phyloP scores from a whole-genome alignment of 345 rosid genomes.

The Kernera saxatilis region DNA sequence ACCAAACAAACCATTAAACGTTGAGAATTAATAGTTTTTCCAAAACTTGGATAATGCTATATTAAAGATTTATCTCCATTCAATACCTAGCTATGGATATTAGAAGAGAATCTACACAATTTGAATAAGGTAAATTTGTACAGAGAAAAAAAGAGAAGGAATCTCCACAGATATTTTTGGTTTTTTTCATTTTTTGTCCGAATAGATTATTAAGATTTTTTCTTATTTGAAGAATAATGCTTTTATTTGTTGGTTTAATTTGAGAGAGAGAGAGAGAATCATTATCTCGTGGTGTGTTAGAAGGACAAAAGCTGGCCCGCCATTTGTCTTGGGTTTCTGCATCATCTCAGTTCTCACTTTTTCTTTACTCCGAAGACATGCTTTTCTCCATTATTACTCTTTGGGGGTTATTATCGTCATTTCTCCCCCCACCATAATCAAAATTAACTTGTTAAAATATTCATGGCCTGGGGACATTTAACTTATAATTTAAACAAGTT shows the following conservation, averaged over 20 bases:
- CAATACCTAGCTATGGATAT: neutral
- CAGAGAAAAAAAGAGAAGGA: neutral
- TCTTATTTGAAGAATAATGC: neutral
- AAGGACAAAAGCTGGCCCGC: constrained; percentile 37
- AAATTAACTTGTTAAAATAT: neutral
- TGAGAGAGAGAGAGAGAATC: constrained; percentile 13
- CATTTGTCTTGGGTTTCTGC: constrained; percentile 30
- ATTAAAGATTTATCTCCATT: neutral
- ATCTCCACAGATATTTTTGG: neutral
- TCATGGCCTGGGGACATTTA: neutral
- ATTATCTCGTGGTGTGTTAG: constrained; percentile 21
- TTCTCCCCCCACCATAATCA: neutral
- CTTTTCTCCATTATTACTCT: constrained; percentile 27
- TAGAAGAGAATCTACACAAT: constrained; percentile 15
- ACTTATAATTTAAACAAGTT: neutral
- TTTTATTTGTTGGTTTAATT: neutral
- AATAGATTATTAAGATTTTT: neutral
- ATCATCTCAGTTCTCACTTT: constrained; percentile 34
- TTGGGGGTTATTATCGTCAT: neutral
- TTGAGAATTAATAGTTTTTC: neutral
- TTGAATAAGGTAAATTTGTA: neutral
- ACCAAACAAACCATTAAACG: neutral
- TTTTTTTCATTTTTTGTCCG: neutral
- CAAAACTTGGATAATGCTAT: neutral
- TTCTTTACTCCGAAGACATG: constrained; percentile 33